Evolutionary conservation across 176 grass and related monocot species (phyloP).

Genomic region (Oryza meridionalis): DNA sequence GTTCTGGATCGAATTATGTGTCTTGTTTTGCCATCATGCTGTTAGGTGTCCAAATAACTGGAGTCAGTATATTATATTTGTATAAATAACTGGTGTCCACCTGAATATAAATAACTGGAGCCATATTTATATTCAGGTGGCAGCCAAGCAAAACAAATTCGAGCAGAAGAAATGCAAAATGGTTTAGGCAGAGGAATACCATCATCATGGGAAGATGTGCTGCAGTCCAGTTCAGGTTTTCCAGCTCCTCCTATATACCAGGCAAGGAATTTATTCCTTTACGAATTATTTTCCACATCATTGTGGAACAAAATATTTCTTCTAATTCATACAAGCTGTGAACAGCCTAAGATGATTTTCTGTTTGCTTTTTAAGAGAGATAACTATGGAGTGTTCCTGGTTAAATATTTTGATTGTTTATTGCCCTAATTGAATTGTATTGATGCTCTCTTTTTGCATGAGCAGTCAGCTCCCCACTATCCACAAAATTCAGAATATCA

Average conservation of each 20-base stretch:
- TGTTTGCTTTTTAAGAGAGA: background rate
- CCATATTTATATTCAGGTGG: slow-evolving; percentile 46
- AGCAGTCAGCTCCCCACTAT: slow-evolving; percentile 44
- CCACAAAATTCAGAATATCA: slow-evolving; percentile 52
- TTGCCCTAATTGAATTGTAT: slow-evolving; percentile 35
- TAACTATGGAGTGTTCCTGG: background rate
- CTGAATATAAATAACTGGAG: no score
- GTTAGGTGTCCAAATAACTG: background rate
- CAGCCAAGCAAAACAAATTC: slow-evolving; percentile 52
- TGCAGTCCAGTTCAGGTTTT: slow-evolving; percentile 58
- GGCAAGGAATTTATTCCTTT: slow-evolving; percentile 38
- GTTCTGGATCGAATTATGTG: background rate
- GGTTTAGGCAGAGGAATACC: slow-evolving; percentile 47
- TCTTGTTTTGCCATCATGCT: background rate
- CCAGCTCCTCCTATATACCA: slow-evolving; percentile 54
- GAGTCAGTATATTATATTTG: slow-evolving; percentile 18
- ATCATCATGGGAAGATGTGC: slow-evolving; percentile 90
- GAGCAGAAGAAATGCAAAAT: slow-evolving; percentile 47
- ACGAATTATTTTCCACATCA: background rate
- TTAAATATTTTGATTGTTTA: slow-evolving; percentile 25
- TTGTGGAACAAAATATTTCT: background rate
- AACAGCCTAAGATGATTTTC: background rate
- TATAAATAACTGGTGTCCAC: no score
- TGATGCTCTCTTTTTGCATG: slow-evolving; percentile 46
- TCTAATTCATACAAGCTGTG: background rate